Evolutionary conservation across 2,329 filamentous ascomycete genomes (phyloP), one percentile per base, ranked within the genome.

Genomic region (Epichloe scottii): DNA sequence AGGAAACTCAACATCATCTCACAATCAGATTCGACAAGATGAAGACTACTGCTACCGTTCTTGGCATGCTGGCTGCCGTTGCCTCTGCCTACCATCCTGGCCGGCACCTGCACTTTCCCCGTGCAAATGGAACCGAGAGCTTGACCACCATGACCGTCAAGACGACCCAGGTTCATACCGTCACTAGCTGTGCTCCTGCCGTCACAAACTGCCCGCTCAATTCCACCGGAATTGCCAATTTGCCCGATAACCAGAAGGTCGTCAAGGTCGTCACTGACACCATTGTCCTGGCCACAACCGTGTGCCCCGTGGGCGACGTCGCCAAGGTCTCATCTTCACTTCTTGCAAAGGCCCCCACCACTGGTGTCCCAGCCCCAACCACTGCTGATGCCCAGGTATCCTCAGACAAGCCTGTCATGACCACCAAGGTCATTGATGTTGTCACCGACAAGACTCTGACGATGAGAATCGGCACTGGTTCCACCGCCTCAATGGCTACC

Each of bases 151-250:
- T 71, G 53, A 71, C 76, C 57, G 69, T 80, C 67, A 71, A 74
- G 69, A 67, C 71, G 62, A 80, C 76, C 53, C 66, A 76, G 62
- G 66, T 78, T 56, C 68, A 75, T 55, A 81, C 78, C 64, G 70
- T 81, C 66, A 80, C 72, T 59, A 78, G 75, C 52, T 81, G 78
- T 63, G 75, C 70, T 55, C 68, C 78, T 51, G 76, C 73, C 51
- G 71, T 79, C 62, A 78, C 77, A 65, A 68, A 79, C 77, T 82
- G 78, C 66, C 69, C 70, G 51, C 64, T 47, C 51, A 49, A 60
- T 52, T 45, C 62, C 54, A 61, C 64, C 21, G 65, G 58, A 48
- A 59, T 67, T 48, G 63, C 63, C 48, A 58, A 60, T 53, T 59
- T 71, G 45, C 66, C 69, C 52, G 63, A 65, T 55, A 57, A 60